Conservation (phyloP, 805 yeast species). For the Starmerella gropengiesseri region DNA sequence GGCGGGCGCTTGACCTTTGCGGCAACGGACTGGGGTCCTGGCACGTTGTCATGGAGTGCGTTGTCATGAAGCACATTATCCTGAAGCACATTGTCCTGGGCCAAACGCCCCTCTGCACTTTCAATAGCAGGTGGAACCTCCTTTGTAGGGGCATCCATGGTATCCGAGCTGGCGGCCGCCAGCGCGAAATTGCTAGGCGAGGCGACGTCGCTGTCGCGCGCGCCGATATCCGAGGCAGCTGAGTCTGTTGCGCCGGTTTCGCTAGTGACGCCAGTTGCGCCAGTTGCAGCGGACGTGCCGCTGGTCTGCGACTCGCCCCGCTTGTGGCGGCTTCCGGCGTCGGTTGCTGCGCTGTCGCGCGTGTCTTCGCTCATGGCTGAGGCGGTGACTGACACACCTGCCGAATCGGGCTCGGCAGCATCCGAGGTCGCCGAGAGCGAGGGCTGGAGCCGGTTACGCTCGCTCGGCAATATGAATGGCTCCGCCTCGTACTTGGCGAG, state of each 20-base stretch:
- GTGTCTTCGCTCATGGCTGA: not conserved
- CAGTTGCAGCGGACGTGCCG: conserved; percentile 11
- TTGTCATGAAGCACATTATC: too few relatives aligned
- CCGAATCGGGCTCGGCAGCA: not conserved
- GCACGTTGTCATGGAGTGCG: not conserved
- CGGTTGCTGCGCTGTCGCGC: conserved; percentile 2
- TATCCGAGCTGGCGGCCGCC: not conserved
- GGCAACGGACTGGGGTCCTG: conserved; percentile 7
- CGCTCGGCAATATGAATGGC: conserved; percentile 17
- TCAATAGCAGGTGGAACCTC: too few relatives aligned
- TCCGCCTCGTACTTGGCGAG: not conserved
- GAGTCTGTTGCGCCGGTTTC: not conserved
- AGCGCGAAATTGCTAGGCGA: not conserved
- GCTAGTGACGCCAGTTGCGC: conserved; percentile 1
- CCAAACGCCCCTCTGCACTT: too few relatives aligned
- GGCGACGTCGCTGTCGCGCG: not conserved
- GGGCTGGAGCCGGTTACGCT: conserved; percentile 13
- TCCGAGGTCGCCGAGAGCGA: not conserved
- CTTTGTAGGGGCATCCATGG: not conserved
- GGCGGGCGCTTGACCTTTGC: conserved; percentile 28
- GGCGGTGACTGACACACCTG: not conserved
- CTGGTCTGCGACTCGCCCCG: conserved; percentile 9
- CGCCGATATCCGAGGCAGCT: not conserved
- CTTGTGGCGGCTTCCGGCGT: not conserved
- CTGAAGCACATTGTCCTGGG: too few relatives aligned